Evolutionary conservation across 345 rosid species (phyloP), one percentile per base, ranked within the genome.

Genomic region (Diplotaxis tenuifolia): DNA sequence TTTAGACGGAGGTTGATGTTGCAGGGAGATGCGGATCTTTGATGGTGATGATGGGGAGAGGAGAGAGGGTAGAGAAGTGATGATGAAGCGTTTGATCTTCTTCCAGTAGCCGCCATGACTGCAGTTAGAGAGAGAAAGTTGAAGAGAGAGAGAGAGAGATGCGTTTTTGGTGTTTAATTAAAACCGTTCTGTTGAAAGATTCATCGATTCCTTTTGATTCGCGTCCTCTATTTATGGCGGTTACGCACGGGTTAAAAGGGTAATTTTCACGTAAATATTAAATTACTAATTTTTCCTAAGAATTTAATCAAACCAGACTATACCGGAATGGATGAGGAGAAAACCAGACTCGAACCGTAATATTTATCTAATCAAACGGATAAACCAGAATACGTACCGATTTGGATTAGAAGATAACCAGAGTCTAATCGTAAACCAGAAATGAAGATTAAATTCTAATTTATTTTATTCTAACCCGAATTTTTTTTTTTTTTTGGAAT

Each of bases 61-160:
- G 65, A 52, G 29, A 67, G 73, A 67, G 73, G 54, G 19, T 53
- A 65, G 11, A 74, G 27, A 1, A 74, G 40, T 58, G 77, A 74
- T 58, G 77, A 74, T 9, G 72, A 55, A 4, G 27, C 65, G 69
- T 57, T 75, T 62, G 79, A 75, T 75, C 69, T 68, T 75, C 69
- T 68, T 61, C 64, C 47, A 52, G 69, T 68, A 38, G 69, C 25
- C 36, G 69, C 57, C 74, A 75, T 75, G 22, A 62, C 25, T 75
- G 74, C 14, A 4, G 6, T 19, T 50, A 21, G 58, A 21, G n/a
- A 21, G n/a, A 59, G 62, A 49, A 19, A 40, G 6, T 27, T 23
- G 3, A n/a, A 47, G 31, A 14, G 18, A 6, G 11, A 12, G 29
- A 60, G n/a, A 64, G 47, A 66, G 21, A 60, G 12, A 28, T 12